A percentile compares a stretch with the other conserved stretches of the same genome.
Conservation (phyloP, 805 yeast genomes). For the Saccharomyces paradoxus region DNA sequence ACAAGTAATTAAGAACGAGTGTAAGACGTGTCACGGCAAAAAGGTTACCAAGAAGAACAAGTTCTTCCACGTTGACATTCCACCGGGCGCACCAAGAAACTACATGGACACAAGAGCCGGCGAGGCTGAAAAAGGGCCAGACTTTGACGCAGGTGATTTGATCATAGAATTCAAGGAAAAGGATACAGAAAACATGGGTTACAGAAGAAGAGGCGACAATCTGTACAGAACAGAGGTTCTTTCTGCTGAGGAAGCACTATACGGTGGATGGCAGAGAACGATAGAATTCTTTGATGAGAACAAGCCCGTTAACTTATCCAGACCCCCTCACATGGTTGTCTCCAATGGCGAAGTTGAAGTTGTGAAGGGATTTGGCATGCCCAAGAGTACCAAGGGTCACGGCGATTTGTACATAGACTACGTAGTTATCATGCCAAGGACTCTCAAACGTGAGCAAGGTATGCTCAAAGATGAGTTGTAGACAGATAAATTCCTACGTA, state of each 20-base stretch:
- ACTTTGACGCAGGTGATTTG: constrained; percentile 74
- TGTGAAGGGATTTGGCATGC: constrained; percentile 81
- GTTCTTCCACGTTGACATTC: constrained; percentile 51
- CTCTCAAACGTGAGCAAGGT: not conserved
- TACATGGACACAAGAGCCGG: constrained; percentile 53
- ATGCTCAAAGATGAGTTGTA: not conserved
- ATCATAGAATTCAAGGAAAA: constrained; percentile 54
- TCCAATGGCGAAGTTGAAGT: constrained; percentile 64
- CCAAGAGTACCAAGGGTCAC: constrained; percentile 42
- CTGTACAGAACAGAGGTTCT: constrained; percentile 77
- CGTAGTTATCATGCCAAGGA: constrained; percentile 36
- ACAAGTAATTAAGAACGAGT: constrained; percentile 49
- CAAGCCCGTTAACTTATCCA: constrained; percentile 38
- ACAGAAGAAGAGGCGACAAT: constrained; percentile 66
- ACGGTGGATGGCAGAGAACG: constrained; percentile 73
- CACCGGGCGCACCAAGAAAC: constrained; percentile 63
- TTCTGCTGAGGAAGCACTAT: constrained; percentile 58
- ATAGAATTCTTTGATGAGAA: constrained; percentile 60
- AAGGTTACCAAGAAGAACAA: constrained; percentile 53
- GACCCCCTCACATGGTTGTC: constrained; percentile 47
- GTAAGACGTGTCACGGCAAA: constrained; percentile 63
- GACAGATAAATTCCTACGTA: not conserved
- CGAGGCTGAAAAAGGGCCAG: constrained; percentile 81
- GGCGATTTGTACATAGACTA: constrained; percentile 49
- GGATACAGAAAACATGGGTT: constrained; percentile 56